Conservation (phyloP, 371 early-diverging fungal species). For the Coemansia linderi region DNA sequence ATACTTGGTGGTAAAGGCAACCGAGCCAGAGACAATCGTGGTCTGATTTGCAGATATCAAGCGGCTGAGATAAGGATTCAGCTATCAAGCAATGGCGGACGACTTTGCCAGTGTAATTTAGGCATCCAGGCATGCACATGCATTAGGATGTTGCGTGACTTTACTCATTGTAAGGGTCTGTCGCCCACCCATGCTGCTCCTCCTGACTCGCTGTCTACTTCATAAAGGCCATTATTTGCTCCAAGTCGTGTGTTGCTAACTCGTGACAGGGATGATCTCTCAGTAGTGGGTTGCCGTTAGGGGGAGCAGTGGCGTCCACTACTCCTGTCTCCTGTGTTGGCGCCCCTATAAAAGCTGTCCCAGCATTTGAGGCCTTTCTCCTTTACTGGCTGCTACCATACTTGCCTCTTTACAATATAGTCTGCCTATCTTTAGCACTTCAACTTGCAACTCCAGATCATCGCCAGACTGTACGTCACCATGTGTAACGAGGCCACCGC, state of each 20-base stretch:
- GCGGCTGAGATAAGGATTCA: too few relatives aligned
- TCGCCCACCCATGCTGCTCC: background rate
- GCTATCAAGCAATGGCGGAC: too few relatives aligned
- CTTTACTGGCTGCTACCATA: background rate
- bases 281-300: background rate
- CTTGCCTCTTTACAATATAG: background rate
- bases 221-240: background rate
- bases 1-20: too few relatives aligned
- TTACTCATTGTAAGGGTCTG: too few relatives aligned
- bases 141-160: too few relatives aligned
- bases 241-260: background rate
- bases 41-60: too few relatives aligned
- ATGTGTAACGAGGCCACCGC: background rate
- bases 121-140: too few relatives aligned
- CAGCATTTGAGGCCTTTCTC: background rate
- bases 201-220: background rate
- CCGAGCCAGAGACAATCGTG: too few relatives aligned
- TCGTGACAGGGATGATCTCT: background rate
- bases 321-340: background rate
- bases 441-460: background rate
- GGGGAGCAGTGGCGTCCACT: background rate
- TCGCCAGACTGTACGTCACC: background rate
- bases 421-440: background rate
- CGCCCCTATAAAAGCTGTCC: background rate
- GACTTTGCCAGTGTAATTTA: too few relatives aligned